Evolutionary conservation across 768 basidiomycete species (phyloP), one percentile per base, ranked within the genome.

Genomic region (Boletus sp.): DNA sequence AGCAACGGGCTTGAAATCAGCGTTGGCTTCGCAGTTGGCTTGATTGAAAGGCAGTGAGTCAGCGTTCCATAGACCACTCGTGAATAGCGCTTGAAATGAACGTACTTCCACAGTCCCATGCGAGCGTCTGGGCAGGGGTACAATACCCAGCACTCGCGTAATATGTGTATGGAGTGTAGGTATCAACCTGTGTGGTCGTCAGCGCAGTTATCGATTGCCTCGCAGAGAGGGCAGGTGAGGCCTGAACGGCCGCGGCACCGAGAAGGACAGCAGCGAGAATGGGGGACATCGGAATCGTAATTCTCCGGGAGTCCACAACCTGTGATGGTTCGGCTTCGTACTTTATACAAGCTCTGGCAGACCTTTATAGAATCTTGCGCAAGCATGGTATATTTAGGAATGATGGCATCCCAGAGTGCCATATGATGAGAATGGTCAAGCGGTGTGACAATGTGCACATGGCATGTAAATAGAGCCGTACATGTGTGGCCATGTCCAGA

Each of bases 71-170:
- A 28, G 10, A 52, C 1, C 0, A 1, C n/a, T 20, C 24, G 5
- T 35, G 20, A 15, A 47, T 10, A 44, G 37, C 28, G 10, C 5
- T 37, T 54, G 7, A 15, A 39, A 32, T 41, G n/a, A 42, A 70
- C 77, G 53, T 58, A 81, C 83, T 58, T 69, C 85, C 85, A 67
- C 84, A 86, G 32, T 76, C 65, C 82, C 84, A 85, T 20, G 73
- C 71, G 41, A 77, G 59, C 28, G 78, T 80, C 40, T 69, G 52
- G 4, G 75, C 51, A 7, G 81, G 70, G 15, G 67, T 50, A 54
- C 85, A 86, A 60, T 81, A 81, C 1, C 73, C 83, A 10, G 82
- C 66, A 36, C 78, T 77, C 1, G 84, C 82, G 60, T 78, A 84
- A 54, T 67, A 71, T 0, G 80, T 77, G 70, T 78, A 85, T 1